A percentile compares a stretch with the other conserved stretches of the same genome.
phyloP scores from a whole-genome alignment of 2,329 filamentous ascomycete species.

The Ceratocystis cubensis region DNA sequence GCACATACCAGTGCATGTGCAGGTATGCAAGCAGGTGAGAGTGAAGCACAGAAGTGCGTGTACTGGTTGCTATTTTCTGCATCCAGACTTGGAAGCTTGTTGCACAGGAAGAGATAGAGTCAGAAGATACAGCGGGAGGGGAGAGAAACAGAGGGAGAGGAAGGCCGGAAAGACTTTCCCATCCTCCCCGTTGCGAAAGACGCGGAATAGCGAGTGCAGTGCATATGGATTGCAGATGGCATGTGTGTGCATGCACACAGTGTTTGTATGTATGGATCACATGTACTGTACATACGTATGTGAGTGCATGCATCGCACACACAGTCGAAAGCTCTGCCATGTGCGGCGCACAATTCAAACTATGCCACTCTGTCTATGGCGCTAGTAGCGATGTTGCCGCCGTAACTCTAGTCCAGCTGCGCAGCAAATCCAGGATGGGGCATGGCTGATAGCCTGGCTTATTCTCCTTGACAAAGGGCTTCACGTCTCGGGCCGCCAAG shows the following conservation, averaged over 20 bases:
- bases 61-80: not conserved
- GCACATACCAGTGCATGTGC: not conserved
- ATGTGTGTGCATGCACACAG: not conserved
- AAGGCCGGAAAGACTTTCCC: not conserved
- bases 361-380: not conserved
- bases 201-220: not conserved
- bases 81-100: not conserved
- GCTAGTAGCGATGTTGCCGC: not conserved
- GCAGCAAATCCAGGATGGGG: not conserved
- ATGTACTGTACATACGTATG: not conserved
- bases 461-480: not conserved
- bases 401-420: not conserved
- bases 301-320: not conserved
- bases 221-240: not conserved
- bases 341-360: not conserved
- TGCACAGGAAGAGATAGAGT: not conserved
- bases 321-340: not conserved
- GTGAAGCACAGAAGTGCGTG: not conserved
- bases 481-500: not conserved
- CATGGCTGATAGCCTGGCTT: not conserved
- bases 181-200: not conserved
- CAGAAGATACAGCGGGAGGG: not conserved
- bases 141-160: not conserved
- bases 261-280: not conserved
- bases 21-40: not conserved